Base-by-base conservation (phyloP, 139 green algal genomes). In the Micromonas commoda region DNA sequence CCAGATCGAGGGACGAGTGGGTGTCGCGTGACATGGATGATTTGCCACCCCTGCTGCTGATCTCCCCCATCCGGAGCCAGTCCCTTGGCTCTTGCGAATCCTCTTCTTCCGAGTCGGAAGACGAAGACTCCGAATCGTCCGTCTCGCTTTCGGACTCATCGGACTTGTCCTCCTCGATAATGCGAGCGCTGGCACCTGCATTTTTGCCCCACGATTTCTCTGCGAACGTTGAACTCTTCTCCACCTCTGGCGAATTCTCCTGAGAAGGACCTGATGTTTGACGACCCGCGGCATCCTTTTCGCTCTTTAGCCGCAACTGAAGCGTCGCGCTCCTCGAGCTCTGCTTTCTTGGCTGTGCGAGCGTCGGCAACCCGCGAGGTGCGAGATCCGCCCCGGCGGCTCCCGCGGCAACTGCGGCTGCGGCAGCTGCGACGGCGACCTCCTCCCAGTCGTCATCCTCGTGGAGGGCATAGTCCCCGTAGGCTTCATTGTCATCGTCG, bases 391-490 rank as follows among this genome's bases (percentile, higher is more conserved):
- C 45, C 9, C 45, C 45, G 45, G 9, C 45, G 45, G 9, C 45
- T 9, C 45, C 45, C 9, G 9, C 45, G 45, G 9, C 45, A 9
- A 57, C 9, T 16, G 45, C 45, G 45, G 45, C 45, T 9, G 45
- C 16, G 9, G 45, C 45, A 16, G 45, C 45, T 9, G 45, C 45
- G 9, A 16, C 45, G 45, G 45, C 45, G 63, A 37, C 63, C 6
- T 69, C 26, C 16, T 69, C 63, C 26, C 26, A 69, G 73, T 78
- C 73, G 73, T 57, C 45, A 16, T 57, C 45, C 9, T 57, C 45
- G 45, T 57, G 9, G 45, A 23, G 9, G 45, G 16, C 45, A 16
- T 57, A 9, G 45, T 57, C 45, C 9, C 16, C 45, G 45, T 57
- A 9, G 45, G 9, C 45, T 9, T 57, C 45, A 16, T 57, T 16